A percentile compares a stretch with the other conserved stretches of the same genome.
phyloP scores from a whole-genome alignment of 2,329 filamentous ascomycete genomes.

The Claviceps purpurea region DNA sequence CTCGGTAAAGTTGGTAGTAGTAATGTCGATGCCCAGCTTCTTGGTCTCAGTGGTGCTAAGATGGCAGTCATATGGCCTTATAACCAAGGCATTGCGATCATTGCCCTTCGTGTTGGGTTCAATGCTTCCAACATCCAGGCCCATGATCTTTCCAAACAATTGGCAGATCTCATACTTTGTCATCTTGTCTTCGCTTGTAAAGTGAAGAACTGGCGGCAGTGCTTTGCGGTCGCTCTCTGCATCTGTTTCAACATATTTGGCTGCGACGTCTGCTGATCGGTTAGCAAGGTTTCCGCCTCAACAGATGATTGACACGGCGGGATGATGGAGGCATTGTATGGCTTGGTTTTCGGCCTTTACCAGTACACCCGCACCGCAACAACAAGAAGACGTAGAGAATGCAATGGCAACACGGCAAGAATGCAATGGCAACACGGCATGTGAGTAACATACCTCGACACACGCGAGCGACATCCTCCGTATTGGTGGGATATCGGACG shows the following conservation, averaged over 20 bases:
- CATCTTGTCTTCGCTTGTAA: constrained; percentile 72
- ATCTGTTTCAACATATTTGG: constrained; percentile 46
- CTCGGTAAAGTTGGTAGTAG: constrained; percentile 58
- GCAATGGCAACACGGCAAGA: too few species aligned
- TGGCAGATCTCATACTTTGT: constrained; percentile 87
- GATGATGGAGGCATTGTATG: not conserved
- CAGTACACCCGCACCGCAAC: not conserved
- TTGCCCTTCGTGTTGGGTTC: constrained; percentile 57
- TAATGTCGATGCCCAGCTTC: constrained; percentile 61
- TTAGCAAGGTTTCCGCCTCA: not conserved
- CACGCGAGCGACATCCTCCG: constrained; percentile 71
- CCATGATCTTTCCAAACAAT: constrained; percentile 66
- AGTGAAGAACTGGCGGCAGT: constrained; percentile 64
- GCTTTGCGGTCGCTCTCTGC: constrained; percentile 30
- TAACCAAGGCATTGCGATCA: constrained; percentile 55
- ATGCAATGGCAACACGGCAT: not conserved
- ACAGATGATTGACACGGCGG: not conserved
- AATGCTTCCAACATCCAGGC: constrained; percentile 54
- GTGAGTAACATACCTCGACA: constrained; percentile 41
- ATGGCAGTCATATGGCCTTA: constrained; percentile 80
- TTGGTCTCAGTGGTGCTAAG: constrained; percentile 62
- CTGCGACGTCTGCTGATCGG: constrained; percentile 46
- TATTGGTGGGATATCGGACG: constrained; percentile 75
- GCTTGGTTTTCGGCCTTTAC: not conserved
- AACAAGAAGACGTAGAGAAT: not conserved